Base-by-base conservation (phyloP, 2,329 filamentous ascomycete genomes). In the Sporothrix schenckii region DNA sequence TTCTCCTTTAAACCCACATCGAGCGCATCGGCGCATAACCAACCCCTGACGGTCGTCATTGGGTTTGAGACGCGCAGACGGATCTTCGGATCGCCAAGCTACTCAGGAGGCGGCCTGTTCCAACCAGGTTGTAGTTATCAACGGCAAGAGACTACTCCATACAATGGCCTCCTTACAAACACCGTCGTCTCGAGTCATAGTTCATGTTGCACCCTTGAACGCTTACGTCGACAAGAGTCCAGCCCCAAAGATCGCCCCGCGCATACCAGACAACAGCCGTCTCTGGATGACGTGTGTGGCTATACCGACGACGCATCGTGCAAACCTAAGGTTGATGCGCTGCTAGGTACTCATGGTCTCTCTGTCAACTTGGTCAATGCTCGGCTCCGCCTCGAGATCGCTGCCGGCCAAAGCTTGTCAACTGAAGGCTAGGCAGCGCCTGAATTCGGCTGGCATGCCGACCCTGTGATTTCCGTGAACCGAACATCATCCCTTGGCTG, bases 21-120 rank as follows among this genome's bases (percentile, higher is more conserved):
- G 10, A 21, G 56, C 30, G 30, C 41, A 49, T 30, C 60, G n/a
- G 44, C 60, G 60, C 60, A 63, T 63, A 49, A 30, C 39, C 21
- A 19, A 13, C 24, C 58, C 60, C 60, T 63, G 60, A n/a, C 24
- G 16, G 49, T 27, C 24, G 41, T 63, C 60, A 21, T 30, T 39
- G n/a, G 19, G 60, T 63, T 49, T 63, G 60, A 63, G 44, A 63
- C 27, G 63, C 63, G 30, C 30, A 19, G 47, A 66, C 63, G 63
- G 63, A 52, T 66, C 47, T 19, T 66, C 63, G 47, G 63, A 66
- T 66, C 47, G 47, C 63, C 24, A 49, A 39, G 44, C 44, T 52
- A 14, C 24, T 66, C 63, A 66, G 47, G 47, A 21, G 61, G 44
- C 63, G 47, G 16, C 27, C 16, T 39, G 21, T 61, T 44, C 56